A percentile compares a stretch with the other conserved stretches of the same genome.
Evolutionary conservation across 1,139 yeast genomes (phyloP).

Genomic region (Candida smagusa): DNA sequence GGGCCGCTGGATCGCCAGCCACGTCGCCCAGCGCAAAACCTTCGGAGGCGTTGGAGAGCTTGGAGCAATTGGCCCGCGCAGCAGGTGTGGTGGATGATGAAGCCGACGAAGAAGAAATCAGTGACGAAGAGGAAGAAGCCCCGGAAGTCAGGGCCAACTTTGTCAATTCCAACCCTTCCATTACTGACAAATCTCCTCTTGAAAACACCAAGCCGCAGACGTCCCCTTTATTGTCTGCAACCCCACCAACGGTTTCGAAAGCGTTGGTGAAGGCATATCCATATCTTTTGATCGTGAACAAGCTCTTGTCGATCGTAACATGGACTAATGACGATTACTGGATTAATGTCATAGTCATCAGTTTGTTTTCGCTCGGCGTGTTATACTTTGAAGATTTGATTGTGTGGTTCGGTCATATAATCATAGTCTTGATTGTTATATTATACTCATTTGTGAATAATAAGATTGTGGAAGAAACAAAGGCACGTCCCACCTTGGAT

Average conservation of each 20-base stretch:
- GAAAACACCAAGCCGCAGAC: constrained; percentile 37
- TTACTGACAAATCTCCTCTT: not conserved
- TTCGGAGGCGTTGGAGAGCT: too few species aligned
- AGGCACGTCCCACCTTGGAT: constrained; percentile 76
- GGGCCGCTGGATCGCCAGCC: not conserved
- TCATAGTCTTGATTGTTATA: constrained; percentile 65
- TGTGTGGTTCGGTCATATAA: constrained; percentile 76
- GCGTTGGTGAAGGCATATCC: constrained; percentile 83
- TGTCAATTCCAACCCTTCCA: constrained; percentile 7
- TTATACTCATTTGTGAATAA: constrained; percentile 62
- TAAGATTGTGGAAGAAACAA: constrained; percentile 50
- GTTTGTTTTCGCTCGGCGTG: constrained; percentile 56
- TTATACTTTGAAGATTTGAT: constrained; percentile 72
- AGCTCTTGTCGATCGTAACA: constrained; percentile 66
- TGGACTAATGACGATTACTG: constrained; percentile 91
- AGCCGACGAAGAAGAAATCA: constrained; percentile 7
- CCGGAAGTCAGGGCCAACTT: constrained; percentile 14
- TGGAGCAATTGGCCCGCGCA: not conserved
- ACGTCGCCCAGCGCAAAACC: constrained; percentile 1
- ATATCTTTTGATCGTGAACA: constrained; percentile 69
- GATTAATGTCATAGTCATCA: constrained; percentile 64
- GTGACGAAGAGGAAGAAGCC: constrained; percentile 11
- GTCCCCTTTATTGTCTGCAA: constrained; percentile 69
- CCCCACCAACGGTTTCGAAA: constrained; percentile 89
- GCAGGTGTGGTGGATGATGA: not conserved